These are phyloP conservation scores for Alnus rubra DNA, from an alignment of 306 rosid species.

Conservation along the genomic window DNA sequence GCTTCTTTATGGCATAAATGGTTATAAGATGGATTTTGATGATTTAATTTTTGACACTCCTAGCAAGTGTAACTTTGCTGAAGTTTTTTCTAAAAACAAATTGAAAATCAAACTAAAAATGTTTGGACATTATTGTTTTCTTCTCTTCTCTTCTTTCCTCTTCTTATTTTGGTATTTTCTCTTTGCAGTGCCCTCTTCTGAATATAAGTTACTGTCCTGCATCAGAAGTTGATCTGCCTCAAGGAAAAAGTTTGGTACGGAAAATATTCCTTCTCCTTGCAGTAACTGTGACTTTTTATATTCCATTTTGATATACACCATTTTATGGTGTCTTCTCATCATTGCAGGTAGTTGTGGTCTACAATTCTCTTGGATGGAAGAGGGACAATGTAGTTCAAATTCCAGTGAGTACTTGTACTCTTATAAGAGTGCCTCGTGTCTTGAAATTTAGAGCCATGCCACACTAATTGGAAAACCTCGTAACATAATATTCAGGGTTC, in stretches of 20 bases:
- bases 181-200: slow-evolving; percentile 53
- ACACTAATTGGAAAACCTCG: slow-evolving; percentile 8
- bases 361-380: slow-evolving; percentile 64
- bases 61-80: not conserved
- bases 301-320: slow-evolving; percentile 15
- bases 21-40: not conserved
- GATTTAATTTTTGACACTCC: not conserved
- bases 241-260: slow-evolving; percentile 51
- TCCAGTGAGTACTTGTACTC: slow-evolving; percentile 44
- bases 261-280: slow-evolving; percentile 8
- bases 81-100: not conserved
- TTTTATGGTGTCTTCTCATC: slow-evolving; percentile 25
- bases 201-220: slow-evolving; percentile 60
- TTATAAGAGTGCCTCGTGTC: slow-evolving; percentile 16
- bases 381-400: slow-evolving; percentile 47
- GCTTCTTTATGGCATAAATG: not conserved
- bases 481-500: not conserved
- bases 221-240: slow-evolving; percentile 52
- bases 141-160: not conserved
- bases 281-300: slow-evolving; percentile 1
- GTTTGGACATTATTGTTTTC: not conserved
- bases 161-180: slow-evolving; percentile 11
- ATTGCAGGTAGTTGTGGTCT: slow-evolving; percentile 41
- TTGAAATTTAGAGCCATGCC: slow-evolving; percentile 1
- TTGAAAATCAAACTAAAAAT: not conserved